Evolutionary conservation across 1,284 basidiomycete species (phyloP), one percentile per base, ranked within the genome.

Genomic region (Boletus semigastroideus): DNA sequence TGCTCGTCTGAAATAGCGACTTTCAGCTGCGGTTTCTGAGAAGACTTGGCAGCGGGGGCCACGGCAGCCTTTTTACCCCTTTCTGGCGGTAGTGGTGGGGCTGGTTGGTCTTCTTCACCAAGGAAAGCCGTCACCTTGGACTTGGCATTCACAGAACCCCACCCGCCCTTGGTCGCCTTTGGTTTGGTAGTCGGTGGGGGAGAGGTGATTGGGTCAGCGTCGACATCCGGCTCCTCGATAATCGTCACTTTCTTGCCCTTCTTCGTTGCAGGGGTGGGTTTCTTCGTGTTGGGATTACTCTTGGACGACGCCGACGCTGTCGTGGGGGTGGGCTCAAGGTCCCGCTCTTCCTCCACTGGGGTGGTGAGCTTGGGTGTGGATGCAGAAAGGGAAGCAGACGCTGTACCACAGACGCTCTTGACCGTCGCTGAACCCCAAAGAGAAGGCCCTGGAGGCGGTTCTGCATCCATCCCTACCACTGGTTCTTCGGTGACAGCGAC

Each of bases 221-320:
- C 78, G n/a, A 76, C 73, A 42, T 79, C 76, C 0, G 71, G 67
- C 16, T 77, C 72, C 47, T 79, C 78, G 52, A 74, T 71, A n/a
- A 80, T 69, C n/a, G 69, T 76, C 42, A 75, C 74, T 17, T 65
- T 66, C 57, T 74, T 70, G 20, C 62, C 52, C 46, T 56, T 66
- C 44, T 66, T 66, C 30, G 48, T 33, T 1, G 51, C 42, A 37
- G 53, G 28, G 9, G 49, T 54, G 1, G 51, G 45, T 36, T 69
- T 65, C 52, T 68, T 76, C 51, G 65, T 20, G 20, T 31, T 42
- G 33, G 12, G 17, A n/a, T n/a, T 57, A 3, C 44, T 46, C 56
- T 45, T 58, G 14, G 56, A 20, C 1, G 49, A 50, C 40, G 48
- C 46, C n/a, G 49, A 52, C 31, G 45, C 47, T 9, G 40, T 36